phyloP scores from a whole-genome alignment of 148 eudicot genomes.

The Rhododendron ferrugineum region DNA sequence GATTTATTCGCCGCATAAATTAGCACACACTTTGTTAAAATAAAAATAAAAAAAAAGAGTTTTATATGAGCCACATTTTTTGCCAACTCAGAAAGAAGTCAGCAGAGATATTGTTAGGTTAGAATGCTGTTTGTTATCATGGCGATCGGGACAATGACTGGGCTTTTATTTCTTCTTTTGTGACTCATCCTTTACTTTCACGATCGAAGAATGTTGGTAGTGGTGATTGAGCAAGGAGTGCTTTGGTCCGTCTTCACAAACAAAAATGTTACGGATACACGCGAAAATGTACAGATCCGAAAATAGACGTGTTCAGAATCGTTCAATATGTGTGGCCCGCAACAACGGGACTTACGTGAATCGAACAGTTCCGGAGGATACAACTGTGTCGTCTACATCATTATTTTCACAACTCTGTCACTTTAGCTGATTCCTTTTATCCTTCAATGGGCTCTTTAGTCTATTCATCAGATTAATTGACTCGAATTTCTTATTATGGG shows the following conservation, averaged over 20 bases:
- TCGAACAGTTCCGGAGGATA: not conserved
- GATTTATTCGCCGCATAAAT: not conserved
- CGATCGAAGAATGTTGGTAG: not conserved
- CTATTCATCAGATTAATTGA: not conserved
- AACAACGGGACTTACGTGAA: not conserved
- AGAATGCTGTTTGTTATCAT: not conserved
- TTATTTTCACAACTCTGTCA: not conserved
- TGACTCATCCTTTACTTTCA: not conserved
- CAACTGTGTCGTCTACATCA: no score
- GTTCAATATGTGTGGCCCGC: not conserved
- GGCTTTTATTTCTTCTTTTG: not conserved
- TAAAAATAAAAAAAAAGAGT: no score
- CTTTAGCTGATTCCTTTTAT: not conserved
- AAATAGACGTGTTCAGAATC: not conserved
- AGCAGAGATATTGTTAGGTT: not conserved
- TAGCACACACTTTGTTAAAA: not conserved
- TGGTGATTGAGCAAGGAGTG: not conserved
- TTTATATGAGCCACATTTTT: not conserved
- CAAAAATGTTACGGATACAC: not conserved
- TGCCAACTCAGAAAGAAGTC: not conserved
- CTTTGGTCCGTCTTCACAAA: not conserved
- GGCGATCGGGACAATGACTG: not conserved
- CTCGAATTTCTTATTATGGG: not conserved
- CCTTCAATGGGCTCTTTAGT: not conserved
- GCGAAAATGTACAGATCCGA: not conserved